phyloP scores from a whole-genome alignment of 163 green algal species.

The Trebouxia gelatinosa region DNA sequence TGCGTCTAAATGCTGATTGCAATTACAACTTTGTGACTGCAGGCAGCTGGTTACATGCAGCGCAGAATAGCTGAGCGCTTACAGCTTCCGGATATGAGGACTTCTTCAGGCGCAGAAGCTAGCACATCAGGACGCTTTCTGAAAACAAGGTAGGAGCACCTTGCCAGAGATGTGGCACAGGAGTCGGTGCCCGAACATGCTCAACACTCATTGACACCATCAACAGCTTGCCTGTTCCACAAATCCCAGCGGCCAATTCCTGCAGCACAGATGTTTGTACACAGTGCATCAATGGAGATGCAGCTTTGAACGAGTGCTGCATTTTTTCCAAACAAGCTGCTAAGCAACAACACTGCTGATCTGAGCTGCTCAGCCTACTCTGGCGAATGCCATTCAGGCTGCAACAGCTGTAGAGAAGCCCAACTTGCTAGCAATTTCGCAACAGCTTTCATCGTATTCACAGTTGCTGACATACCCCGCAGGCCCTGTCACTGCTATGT shows the following conservation, averaged over 20 bases:
- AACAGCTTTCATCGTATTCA: no score
- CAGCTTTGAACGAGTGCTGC: no score
- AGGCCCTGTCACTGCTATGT: no score
- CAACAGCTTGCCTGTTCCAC: no score
- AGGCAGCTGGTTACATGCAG: conserved; percentile 25
- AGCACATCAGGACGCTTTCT: conserved; percentile 5
- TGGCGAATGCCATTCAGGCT: no score
- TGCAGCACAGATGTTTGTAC: not conserved
- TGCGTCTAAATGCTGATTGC: not conserved
- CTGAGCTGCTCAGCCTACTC: no score
- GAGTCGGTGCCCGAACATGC: not conserved
- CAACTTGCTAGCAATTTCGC: not conserved
- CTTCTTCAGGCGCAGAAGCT: not conserved
- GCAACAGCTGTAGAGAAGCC: no score
- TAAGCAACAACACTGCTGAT: no score
- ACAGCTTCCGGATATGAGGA: not conserved
- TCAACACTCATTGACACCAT: no score
- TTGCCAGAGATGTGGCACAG: not conserved
- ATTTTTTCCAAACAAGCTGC: no score
- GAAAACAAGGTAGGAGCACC: not conserved
- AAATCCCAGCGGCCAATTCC: no score
- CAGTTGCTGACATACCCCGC: no score
- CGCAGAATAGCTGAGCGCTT: conserved; percentile 20
- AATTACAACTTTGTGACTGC: not conserved
- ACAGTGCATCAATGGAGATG: not conserved